These are phyloP conservation scores for Trichoderma citrinoviride DNA, from an alignment of 2,329 filamentous ascomycete species.

Conservation along the genomic window DNA sequence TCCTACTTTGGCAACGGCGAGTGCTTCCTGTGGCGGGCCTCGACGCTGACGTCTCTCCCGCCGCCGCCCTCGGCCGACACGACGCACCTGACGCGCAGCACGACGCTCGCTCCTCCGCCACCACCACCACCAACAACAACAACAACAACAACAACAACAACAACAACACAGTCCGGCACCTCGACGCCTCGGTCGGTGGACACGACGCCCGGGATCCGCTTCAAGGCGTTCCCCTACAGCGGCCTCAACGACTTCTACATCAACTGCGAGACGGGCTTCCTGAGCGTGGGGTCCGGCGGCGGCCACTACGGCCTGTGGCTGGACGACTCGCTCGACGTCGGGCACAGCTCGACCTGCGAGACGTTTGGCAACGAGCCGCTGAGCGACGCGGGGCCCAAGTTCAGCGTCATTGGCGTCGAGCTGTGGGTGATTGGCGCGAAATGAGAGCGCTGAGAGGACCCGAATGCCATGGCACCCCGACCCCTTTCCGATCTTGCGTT, in stretches of 20 bases:
- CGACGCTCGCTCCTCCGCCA: constrained; percentile 35
- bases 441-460: too few relatives aligned
- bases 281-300: constrained; percentile 84
- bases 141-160: too few relatives aligned
- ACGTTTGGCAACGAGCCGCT: constrained; percentile 95
- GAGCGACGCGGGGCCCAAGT: constrained; percentile 90
- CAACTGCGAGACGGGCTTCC: constrained; percentile 79
- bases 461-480: too few relatives aligned
- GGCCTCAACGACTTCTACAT: constrained; percentile 97
- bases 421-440: constrained; percentile 79
- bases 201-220: constrained; percentile 58
- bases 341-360: constrained; percentile 77
- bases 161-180: constrained; percentile 25
- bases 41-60: constrained; percentile 53
- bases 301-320: constrained; percentile 94
- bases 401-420: constrained; percentile 86
- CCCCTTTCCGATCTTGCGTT: too few relatives aligned
- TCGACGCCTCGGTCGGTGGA: constrained; percentile 53
- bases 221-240: constrained; percentile 96
- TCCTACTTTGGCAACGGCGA: constrained; percentile 96
- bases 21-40: constrained; percentile 71
- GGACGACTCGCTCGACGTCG: constrained; percentile 78
- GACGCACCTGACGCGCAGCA: constrained; percentile 45
- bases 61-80: constrained; percentile 53
- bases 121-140: too few relatives aligned